Evolutionary conservation across 176 grass and related monocot genomes (phyloP).

Genomic region (Luzula sylvatica): DNA sequence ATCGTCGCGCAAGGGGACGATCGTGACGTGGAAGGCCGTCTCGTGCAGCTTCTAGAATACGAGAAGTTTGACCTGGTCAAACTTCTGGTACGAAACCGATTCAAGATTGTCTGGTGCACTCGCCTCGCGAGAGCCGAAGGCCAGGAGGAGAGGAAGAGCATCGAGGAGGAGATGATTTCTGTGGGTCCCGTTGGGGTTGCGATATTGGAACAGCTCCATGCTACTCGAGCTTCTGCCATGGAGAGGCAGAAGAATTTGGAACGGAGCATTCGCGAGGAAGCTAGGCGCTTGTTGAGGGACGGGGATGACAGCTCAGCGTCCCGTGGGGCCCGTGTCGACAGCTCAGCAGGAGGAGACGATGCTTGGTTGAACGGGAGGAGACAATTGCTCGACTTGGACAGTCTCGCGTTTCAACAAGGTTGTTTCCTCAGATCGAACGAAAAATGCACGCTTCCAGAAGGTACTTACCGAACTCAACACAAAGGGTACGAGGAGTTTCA

Average conservation of each 20-base stretch:
- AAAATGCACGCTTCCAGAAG: slow-evolving; percentile 67
- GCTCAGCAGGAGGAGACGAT: slow-evolving; percentile 32
- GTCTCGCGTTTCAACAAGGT: slow-evolving; percentile 75
- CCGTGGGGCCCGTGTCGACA: too few relatives aligned
- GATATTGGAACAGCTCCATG: slow-evolving; percentile 89
- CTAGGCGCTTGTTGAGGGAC: slow-evolving; percentile 72
- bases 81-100: slow-evolving; percentile 54
- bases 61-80: slow-evolving; percentile 97
- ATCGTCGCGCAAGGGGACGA: slow-evolving; percentile 77
- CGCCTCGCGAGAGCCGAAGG: slow-evolving; percentile 77
- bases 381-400: slow-evolving; percentile 83
- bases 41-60: slow-evolving; percentile 80
- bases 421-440: slow-evolving; percentile 87
- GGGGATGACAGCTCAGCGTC: slow-evolving; percentile 2
- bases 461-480: slow-evolving; percentile 62
- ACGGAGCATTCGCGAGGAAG: slow-evolving; percentile 90
- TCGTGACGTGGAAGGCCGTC: slow-evolving; percentile 72
- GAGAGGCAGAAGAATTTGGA: slow-evolving; percentile 90
- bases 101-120: slow-evolving; percentile 97
- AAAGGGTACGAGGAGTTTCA: slow-evolving; percentile 88
- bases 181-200: slow-evolving; percentile 35
- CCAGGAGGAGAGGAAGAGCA: slow-evolving; percentile 69
- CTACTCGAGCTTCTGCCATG: slow-evolving; percentile 85
- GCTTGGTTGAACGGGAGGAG: slow-evolving; percentile 87
- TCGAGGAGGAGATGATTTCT: slow-evolving; percentile 81